Base-by-base conservation (phyloP, 2,329 filamentous ascomycete genomes). In the Helminthosporium solani region DNA sequence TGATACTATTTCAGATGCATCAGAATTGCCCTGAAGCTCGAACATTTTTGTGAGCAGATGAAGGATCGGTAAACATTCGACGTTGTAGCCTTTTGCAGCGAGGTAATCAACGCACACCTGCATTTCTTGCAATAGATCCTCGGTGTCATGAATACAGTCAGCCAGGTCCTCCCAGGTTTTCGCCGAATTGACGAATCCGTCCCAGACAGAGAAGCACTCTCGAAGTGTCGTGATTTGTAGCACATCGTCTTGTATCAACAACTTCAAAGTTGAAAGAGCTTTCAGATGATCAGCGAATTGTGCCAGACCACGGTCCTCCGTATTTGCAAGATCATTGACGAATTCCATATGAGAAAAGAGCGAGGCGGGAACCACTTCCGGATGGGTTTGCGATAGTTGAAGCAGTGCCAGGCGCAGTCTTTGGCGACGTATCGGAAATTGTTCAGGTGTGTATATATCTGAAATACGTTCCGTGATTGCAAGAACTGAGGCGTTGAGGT, bases 81-180 rank as follows among this genome's bases (percentile, higher is more conserved):
- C 75, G 54, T 78, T 77, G 25, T 79, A 70, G 1, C 81, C 82
- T 45, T 80, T 77, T 33, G 82, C 77, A 39, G 78, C 77, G 3
- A 84, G 72, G 54, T 77, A 85, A 46, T 83, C 79, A 7, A 77
- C 71, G 33, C 81, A 66, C 1, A 76, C 73, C 43, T 76, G 73
- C 30, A 86, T 66, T 40, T 82, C 77, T 23, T 73, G 57, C 12
- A 80, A 51, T 62, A 80, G 76, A 36, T 70, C 66, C 15, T 75
- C 71, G 7, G 73, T 55, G 53, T 82, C 75, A 36, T 81, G 78
- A n/a, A 86, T 59, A 12, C 66, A 62, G 11, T 65, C 58, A 12
- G 68, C 47, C 15, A 84, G 53, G 6, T 70, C 64, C 7, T 68
- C 56, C 63, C 71, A 68, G 27, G 61, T 61, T 6, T 57, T 36